phyloP scores from a whole-genome alignment of 345 rosid species.

The Trapa bicornis region DNA sequence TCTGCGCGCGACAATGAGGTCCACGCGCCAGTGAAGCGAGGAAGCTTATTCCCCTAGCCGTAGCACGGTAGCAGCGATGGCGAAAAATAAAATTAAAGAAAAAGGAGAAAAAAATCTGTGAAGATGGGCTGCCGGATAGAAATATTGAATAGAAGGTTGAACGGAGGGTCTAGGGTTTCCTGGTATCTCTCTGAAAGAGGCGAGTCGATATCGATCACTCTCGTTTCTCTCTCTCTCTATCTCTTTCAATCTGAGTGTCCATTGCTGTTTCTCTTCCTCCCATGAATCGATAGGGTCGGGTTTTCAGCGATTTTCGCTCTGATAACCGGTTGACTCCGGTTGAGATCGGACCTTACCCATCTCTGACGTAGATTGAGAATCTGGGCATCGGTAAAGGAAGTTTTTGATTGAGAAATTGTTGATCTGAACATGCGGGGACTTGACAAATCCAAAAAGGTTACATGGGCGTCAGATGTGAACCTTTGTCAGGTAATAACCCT shows the following conservation, averaged over 20 bases:
- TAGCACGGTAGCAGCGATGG: too few species aligned
- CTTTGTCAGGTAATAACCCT: conserved; percentile 83
- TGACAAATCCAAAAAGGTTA: conserved; percentile 71
- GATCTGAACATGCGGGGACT: conserved; percentile 58
- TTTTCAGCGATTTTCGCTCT: neutral
- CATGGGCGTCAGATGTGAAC: conserved; percentile 91
- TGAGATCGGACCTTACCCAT: conserved; percentile 4
- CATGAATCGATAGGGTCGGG: neutral
- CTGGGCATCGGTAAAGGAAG: conserved; percentile 17
- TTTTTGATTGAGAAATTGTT: conserved; percentile 3
- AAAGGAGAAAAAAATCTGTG: neutral
- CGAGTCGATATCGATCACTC: conserved; percentile 1
- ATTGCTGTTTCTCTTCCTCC: neutral
- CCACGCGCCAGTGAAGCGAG: too few species aligned
- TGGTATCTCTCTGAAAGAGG: conserved; percentile 25
- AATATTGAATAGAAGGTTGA: neutral
- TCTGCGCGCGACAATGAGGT: too few species aligned
- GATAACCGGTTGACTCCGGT: neutral
- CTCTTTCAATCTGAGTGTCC: too few species aligned
- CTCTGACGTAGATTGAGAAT: conserved; percentile 10
- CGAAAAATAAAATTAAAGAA: neutral
- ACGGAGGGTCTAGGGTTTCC: conserved; percentile 60
- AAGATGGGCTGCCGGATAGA: conserved; percentile 2
- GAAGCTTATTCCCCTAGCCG: too few species aligned
- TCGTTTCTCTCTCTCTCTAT: too few species aligned